Evolutionary conservation across 169 alveolate species (phyloP).

Genomic region (Theileria annulata): DNA sequence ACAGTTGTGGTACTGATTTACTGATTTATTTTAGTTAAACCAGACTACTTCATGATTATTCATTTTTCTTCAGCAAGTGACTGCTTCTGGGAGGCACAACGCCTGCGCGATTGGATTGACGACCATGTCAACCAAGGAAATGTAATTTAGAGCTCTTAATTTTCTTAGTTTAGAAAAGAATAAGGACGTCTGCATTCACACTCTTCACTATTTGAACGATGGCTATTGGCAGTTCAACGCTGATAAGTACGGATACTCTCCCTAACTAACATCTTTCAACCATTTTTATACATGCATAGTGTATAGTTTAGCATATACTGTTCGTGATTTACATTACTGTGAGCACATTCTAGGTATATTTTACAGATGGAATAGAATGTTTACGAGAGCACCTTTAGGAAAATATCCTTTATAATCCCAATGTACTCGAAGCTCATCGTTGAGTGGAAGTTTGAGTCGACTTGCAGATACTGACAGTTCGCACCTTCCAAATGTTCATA

Average conservation of each 20-base stretch:
- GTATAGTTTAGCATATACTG: not conserved
- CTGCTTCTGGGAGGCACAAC: constrained; percentile 90
- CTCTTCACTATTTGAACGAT: constrained; percentile 89
- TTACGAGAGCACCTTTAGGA: not conserved
- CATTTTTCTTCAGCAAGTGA: constrained; percentile 74
- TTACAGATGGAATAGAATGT: too few species aligned
- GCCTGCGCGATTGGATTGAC: constrained; percentile 96
- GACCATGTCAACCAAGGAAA: constrained; percentile 90
- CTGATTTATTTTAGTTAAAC: not conserved
- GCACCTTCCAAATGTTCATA: constrained; percentile 1
- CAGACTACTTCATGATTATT: not conserved
- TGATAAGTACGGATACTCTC: constrained; percentile 27
- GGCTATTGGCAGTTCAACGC: constrained; percentile 90
- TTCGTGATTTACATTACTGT: not conserved
- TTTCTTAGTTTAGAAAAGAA: constrained; percentile 73
- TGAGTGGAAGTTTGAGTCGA: constrained; percentile 28
- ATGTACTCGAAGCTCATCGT: constrained; percentile 9
- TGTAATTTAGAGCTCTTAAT: constrained; percentile 66
- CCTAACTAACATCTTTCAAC: not conserved
- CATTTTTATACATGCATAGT: not conserved
- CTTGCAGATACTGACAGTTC: constrained; percentile 6
- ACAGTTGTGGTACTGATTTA: constrained; percentile 75
- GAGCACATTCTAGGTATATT: not conserved
- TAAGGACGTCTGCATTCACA: constrained; percentile 92
- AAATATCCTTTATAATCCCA: constrained; percentile 18